phyloP scores from a whole-genome alignment of 1,284 basidiomycete genomes.

The Papiliotrema laurentii region DNA sequence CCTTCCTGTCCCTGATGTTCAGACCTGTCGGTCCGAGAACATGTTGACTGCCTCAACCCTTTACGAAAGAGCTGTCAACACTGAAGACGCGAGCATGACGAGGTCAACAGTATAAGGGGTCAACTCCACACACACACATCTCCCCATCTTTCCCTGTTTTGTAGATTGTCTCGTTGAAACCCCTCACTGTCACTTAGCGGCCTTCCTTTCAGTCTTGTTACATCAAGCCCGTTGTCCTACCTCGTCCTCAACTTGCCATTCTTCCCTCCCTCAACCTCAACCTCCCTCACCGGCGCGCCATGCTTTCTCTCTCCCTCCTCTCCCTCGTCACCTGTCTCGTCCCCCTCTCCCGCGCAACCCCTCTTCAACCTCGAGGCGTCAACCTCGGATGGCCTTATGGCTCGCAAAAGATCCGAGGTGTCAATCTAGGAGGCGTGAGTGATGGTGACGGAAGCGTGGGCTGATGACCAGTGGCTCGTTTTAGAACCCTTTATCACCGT shows the following conservation, averaged over 20 bases:
- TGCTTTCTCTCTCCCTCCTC: conserved; percentile 12
- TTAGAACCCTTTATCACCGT: conserved; percentile 45
- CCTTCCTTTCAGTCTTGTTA: not conserved
- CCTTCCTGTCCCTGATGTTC: too few relatives aligned
- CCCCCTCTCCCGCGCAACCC: conserved; percentile 9
- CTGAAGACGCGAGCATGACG: too few relatives aligned
- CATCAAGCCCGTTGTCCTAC: not conserved
- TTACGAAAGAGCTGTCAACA: too few relatives aligned
- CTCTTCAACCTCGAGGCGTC: conserved; percentile 20
- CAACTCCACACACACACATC: not conserved
- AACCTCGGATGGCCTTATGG: conserved; percentile 44
- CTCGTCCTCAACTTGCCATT: not conserved
- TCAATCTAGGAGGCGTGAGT: conserved; percentile 48
- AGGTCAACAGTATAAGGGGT: not conserved
- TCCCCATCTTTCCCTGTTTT: too few relatives aligned
- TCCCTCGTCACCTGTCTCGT: conserved; percentile 8
- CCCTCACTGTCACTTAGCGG: not conserved
- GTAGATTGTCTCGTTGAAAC: too few relatives aligned
- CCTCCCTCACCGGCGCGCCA: not conserved
- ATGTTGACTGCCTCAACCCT: too few relatives aligned
- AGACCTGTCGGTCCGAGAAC: too few relatives aligned
- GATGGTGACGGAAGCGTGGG: not conserved
- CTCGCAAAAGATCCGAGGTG: conserved; percentile 42
- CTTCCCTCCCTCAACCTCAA: not conserved
- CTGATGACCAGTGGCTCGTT: conserved; percentile 30